phyloP scores from a whole-genome alignment of 202 grass and related monocot genomes.

The Dendrocalamus latiflorus region DNA sequence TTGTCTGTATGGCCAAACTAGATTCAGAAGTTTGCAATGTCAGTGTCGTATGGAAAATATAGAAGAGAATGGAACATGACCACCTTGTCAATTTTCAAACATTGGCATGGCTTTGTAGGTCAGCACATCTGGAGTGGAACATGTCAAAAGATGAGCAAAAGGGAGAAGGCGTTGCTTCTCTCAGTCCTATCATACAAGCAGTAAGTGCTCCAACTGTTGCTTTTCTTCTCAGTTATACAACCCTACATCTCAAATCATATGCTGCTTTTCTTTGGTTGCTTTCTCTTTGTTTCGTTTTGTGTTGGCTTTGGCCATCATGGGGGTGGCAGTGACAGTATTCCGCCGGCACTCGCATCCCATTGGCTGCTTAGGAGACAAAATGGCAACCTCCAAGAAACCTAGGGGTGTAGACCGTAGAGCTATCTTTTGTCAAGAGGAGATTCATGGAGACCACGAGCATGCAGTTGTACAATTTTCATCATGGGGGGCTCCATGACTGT shows the following conservation, averaged over 20 bases:
- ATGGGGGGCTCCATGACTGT: not conserved
- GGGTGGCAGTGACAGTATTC: conserved; percentile 1
- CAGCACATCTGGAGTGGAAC: not conserved
- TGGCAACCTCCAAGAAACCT: conserved; percentile 9
- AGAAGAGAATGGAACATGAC: not conserved
- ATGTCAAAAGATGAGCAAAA: not conserved
- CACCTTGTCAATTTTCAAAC: not conserved
- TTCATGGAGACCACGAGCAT: conserved; percentile 24
- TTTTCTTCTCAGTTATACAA: not conserved
- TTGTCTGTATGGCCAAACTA: too few relatives aligned
- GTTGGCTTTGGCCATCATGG: conserved; percentile 11
- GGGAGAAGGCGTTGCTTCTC: not conserved
- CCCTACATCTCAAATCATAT: not conserved
- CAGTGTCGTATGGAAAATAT: not conserved
- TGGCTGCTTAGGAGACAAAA: conserved; percentile 13
- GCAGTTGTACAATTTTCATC: not conserved
- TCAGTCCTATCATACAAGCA: not conserved
- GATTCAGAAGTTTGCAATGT: not conserved
- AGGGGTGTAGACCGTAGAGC: not conserved
- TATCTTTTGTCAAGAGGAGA: conserved; percentile 13
- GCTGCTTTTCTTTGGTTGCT: not conserved
- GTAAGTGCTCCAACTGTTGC: not conserved
- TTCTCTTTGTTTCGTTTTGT: not conserved
- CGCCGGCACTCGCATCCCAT: too few relatives aligned
- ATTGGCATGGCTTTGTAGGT: not conserved